These are phyloP conservation scores for Taphrina flavorubra DNA, from an alignment of 1,139 yeast genomes.

Conservation along the genomic window DNA sequence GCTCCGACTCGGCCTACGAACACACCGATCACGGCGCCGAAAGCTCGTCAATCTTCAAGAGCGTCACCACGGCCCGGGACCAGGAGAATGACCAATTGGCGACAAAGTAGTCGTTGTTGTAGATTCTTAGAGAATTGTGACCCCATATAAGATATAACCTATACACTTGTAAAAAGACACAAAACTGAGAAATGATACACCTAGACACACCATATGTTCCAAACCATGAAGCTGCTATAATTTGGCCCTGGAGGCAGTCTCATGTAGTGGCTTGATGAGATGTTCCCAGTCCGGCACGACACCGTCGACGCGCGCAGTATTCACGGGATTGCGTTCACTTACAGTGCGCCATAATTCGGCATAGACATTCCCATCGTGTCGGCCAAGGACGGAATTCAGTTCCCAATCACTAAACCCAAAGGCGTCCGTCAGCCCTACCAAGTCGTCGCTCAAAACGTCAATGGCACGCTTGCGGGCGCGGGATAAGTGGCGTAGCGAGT, in stretches of 20 bases:
- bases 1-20: slow-evolving; percentile 41
- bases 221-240: background rate
- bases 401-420: slow-evolving; percentile 84
- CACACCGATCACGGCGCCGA: slow-evolving; percentile 14
- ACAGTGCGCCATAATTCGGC: slow-evolving; percentile 55
- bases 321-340: slow-evolving; percentile 31
- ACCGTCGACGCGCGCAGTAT: slow-evolving; percentile 11
- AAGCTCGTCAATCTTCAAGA: slow-evolving; percentile 23
- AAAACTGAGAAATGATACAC: background rate
- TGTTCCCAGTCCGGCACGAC: slow-evolving; percentile 26
- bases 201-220: too few relatives aligned
- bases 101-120: background rate
- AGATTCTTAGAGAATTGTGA: background rate
- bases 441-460: slow-evolving; percentile 45
- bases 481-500: background rate
- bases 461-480: slow-evolving; percentile 4
- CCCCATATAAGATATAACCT: background rate
- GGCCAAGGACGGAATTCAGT: slow-evolving; percentile 84
- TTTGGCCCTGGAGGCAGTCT: slow-evolving; percentile 15
- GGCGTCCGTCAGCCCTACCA: slow-evolving; percentile 84
- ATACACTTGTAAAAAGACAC: background rate
- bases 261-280: slow-evolving; percentile 30
- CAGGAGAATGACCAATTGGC: slow-evolving; percentile 32
- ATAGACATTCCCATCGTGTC: slow-evolving; percentile 83
- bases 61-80: slow-evolving; percentile 32